phyloP scores from a whole-genome alignment of 2,329 filamentous ascomycete genomes.

The Colletotrichum sp. region DNA sequence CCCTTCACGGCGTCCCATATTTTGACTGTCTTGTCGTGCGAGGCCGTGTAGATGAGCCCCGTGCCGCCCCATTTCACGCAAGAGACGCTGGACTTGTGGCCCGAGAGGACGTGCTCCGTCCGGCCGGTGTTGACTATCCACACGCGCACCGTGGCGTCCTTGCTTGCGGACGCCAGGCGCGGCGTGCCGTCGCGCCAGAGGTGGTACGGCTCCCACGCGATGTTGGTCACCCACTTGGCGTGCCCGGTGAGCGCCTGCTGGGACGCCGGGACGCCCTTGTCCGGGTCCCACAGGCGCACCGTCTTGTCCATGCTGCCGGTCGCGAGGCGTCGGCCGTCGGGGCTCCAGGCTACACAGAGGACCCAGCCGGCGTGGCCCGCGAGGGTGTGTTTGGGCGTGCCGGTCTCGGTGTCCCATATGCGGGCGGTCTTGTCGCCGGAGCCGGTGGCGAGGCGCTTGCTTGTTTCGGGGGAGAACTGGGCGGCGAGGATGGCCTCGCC shows the following conservation, averaged over 20 bases:
- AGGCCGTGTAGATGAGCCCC: slow-evolving; percentile 81
- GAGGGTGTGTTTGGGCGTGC: slow-evolving; percentile 84
- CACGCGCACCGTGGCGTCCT: slow-evolving; percentile 86
- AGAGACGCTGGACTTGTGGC: slow-evolving; percentile 87
- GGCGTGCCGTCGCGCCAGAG: slow-evolving; percentile 76
- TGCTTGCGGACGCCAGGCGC: slow-evolving; percentile 84
- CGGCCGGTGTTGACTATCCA: slow-evolving; percentile 83
- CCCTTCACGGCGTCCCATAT: slow-evolving; percentile 86
- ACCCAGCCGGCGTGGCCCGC: slow-evolving; percentile 93
- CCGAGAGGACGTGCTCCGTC: slow-evolving; percentile 82
- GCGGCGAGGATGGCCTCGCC: slow-evolving; percentile 88
- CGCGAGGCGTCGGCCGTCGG: slow-evolving; percentile 80
- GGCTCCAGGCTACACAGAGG: slow-evolving; percentile 84
- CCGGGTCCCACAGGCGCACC: slow-evolving; percentile 87
- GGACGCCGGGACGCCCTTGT: slow-evolving; percentile 75
- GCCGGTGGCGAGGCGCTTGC: slow-evolving; percentile 81
- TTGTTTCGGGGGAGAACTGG: slow-evolving; percentile 82
- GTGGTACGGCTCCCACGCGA: slow-evolving; percentile 92
- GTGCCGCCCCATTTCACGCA: slow-evolving; percentile 96
- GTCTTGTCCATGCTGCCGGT: slow-evolving; percentile 94
- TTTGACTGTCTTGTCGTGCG: slow-evolving; percentile 91
- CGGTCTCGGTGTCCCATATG: slow-evolving; percentile 95
- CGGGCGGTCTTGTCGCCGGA: slow-evolving; percentile 90
- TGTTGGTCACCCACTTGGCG: slow-evolving; percentile 83
- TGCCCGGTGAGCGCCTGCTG: slow-evolving; percentile 78